Conservation (phyloP, 352 stramenopile genomes). For the Pythium sukuiense region DNA sequence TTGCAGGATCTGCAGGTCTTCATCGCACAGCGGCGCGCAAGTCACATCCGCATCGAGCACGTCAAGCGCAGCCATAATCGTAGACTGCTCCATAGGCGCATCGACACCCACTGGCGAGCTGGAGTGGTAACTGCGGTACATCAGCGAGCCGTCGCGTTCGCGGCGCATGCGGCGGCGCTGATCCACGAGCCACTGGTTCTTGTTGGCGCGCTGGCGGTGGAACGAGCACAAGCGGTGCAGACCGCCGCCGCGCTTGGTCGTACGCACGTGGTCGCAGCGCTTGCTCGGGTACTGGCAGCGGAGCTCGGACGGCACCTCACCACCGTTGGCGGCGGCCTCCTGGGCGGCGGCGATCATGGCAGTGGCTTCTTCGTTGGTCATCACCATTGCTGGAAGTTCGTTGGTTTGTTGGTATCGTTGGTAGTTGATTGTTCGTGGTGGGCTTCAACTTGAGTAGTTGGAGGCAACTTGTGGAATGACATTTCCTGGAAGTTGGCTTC, state of each 20-base stretch:
- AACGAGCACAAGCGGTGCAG: slow-evolving; percentile 12
- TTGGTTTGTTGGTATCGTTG: background rate
- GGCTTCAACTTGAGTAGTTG: slow-evolving; percentile 14
- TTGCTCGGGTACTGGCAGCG: slow-evolving; percentile 32
- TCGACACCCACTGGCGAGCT: background rate
- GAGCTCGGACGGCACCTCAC: slow-evolving; percentile 9
- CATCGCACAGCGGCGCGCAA: background rate
- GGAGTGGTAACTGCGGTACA: background rate
- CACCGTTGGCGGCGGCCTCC: slow-evolving; percentile 13
- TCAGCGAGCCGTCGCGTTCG: slow-evolving; percentile 6
- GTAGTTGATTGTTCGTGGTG: background rate
- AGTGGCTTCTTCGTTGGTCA: slow-evolving; percentile 17
- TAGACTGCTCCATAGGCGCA: background rate
- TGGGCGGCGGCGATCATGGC: slow-evolving; percentile 15
- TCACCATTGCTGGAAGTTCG: slow-evolving; percentile 10
- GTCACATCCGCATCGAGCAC: background rate
- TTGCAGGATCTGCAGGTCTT: slow-evolving; percentile 13
- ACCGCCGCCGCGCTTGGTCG: slow-evolving; percentile 44
- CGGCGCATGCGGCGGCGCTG: slow-evolving; percentile 18
- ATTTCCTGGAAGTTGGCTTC: slow-evolving; percentile 12
- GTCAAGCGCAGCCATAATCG: slow-evolving; percentile 5
- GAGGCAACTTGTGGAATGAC: slow-evolving; percentile 23
- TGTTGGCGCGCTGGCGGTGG: slow-evolving; percentile 17
- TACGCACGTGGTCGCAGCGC: slow-evolving; percentile 39
- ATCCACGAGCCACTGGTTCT: slow-evolving; percentile 21